Percentiles rank a stretch among this genome's conserved stretches.
phyloP scores from a whole-genome alignment of 768 basidiomycete genomes.

The Leccinellum luteum region DNA sequence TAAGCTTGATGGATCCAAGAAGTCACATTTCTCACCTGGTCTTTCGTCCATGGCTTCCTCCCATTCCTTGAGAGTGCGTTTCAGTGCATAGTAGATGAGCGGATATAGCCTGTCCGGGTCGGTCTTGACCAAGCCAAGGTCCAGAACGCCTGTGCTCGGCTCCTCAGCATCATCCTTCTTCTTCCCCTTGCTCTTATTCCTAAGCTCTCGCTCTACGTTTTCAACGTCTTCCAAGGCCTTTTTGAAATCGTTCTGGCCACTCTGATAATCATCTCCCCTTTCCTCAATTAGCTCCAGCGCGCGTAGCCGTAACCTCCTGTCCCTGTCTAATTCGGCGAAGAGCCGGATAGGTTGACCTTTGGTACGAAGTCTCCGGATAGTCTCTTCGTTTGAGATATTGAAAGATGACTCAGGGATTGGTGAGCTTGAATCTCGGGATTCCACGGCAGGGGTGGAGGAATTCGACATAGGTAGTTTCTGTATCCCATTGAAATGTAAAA shows the following conservation, averaged over 20 bases:
- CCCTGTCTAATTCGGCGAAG: conserved; percentile 95
- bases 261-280: conserved; percentile 72
- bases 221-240: conserved; percentile 87
- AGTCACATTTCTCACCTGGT: conserved; percentile 55
- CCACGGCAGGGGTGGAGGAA: conserved; percentile 38
- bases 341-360: conserved; percentile 94
- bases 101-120: conserved; percentile 97
- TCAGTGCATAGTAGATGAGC: conserved; percentile 93
- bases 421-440: conserved; percentile 37
- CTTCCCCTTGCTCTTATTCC: conserved; percentile 55
- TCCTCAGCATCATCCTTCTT: conserved; percentile 59
- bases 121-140: conserved; percentile 78
- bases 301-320: conserved; percentile 81
- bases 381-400: conserved; percentile 93
- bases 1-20: not conserved
- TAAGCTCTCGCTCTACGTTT: conserved; percentile 65
- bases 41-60: conserved; percentile 92
- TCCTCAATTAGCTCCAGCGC: conserved; percentile 96
- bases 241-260: conserved; percentile 94
- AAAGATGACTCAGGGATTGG: conserved; percentile 49
- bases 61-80: conserved; percentile 94
- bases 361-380: conserved; percentile 78
- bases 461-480: conserved; percentile 40
- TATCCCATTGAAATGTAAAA: conserved; percentile 47
- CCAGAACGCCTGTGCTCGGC: conserved; percentile 57